A percentile compares a stretch with the other conserved stretches of the same genome.
Conservation (phyloP, 805 yeast species). For the Candida suzukii region DNA sequence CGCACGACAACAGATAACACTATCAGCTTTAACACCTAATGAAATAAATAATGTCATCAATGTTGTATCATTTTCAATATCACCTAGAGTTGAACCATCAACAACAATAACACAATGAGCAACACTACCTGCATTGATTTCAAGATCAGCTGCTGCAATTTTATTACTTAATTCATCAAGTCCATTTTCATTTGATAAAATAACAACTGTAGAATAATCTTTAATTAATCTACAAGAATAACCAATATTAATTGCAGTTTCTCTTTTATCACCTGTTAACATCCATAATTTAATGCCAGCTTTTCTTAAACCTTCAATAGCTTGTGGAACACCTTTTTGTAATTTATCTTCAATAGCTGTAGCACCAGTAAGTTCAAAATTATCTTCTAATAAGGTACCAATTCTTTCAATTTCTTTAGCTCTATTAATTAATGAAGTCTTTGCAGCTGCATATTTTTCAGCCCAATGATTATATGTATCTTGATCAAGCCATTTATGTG, state of each 20-base stretch:
- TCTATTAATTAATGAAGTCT: conserved; percentile 66
- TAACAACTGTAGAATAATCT: conserved; percentile 83
- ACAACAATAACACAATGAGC: conserved; percentile 95
- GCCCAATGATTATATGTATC: conserved; percentile 63
- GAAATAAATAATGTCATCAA: conserved; percentile 73
- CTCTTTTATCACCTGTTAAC: conserved; percentile 97
- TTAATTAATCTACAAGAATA: conserved; percentile 89
- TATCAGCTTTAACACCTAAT: conserved; percentile 78
- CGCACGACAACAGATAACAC: conserved; percentile 93
- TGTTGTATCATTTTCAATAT: conserved; percentile 67
- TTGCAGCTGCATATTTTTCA: conserved; percentile 61
- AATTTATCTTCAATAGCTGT: conserved; percentile 96
- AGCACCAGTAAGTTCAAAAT: conserved; percentile 75
- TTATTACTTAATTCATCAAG: conserved; percentile 54
- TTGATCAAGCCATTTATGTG: conserved; percentile 62
- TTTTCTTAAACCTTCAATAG: conserved; percentile 83
- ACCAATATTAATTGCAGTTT: conserved; percentile 96
- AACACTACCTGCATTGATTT: conserved; percentile 61
- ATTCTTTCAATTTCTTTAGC: conserved; percentile 56
- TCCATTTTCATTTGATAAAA: conserved; percentile 36
- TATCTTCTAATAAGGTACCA: conserved; percentile 66
- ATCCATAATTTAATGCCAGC: conserved; percentile 97
- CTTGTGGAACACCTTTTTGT: conserved; percentile 94
- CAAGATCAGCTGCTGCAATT: conserved; percentile 70
- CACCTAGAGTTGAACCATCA: conserved; percentile 82